A percentile compares a stretch with the other conserved stretches of the same genome.
phyloP scores from a whole-genome alignment of 129 eudicot genomes.

The Saussurea involucrata region DNA sequence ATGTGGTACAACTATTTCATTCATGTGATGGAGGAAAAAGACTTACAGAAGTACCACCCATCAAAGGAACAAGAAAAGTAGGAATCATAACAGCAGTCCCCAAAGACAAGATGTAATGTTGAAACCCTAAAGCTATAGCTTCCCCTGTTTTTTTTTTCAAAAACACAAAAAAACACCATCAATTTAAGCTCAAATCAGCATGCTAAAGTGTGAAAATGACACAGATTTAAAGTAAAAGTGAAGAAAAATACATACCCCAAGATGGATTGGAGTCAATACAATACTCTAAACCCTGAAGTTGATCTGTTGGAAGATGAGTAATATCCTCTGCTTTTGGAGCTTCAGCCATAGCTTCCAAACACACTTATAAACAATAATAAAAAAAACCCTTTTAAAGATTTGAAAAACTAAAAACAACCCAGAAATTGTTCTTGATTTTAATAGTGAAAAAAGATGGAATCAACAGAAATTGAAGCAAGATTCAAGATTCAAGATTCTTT shows the following conservation, averaged over 20 bases:
- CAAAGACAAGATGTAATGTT: constrained; percentile 87
- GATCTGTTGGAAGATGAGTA: constrained; percentile 96
- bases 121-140: constrained; percentile 88
- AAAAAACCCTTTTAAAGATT: not conserved
- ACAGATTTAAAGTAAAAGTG: not conserved
- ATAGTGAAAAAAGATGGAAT: not conserved
- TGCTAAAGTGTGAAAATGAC: not conserved
- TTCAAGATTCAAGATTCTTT: constrained; percentile 12
- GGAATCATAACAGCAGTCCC: constrained; percentile 99
- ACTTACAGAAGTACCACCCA: constrained; percentile 96
- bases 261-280: constrained; percentile 99
- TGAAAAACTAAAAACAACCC: not conserved
- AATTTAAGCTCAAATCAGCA: constrained; percentile 12
- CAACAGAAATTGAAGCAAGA: not conserved
- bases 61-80: constrained; percentile 84
- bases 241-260: constrained; percentile 62
- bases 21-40: constrained; percentile 6
- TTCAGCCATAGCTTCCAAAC: constrained; percentile 52
- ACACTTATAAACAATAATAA: not conserved
- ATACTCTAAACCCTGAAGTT: constrained; percentile 93
- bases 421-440: constrained; percentile 6
- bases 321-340: constrained; percentile 94
- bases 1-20: not conserved
- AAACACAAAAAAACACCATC: not conserved
- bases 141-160: constrained; percentile 59